phyloP scores from a whole-genome alignment of 371 early-diverging fungal genomes.

The Dinochytrium kinnereticum region DNA sequence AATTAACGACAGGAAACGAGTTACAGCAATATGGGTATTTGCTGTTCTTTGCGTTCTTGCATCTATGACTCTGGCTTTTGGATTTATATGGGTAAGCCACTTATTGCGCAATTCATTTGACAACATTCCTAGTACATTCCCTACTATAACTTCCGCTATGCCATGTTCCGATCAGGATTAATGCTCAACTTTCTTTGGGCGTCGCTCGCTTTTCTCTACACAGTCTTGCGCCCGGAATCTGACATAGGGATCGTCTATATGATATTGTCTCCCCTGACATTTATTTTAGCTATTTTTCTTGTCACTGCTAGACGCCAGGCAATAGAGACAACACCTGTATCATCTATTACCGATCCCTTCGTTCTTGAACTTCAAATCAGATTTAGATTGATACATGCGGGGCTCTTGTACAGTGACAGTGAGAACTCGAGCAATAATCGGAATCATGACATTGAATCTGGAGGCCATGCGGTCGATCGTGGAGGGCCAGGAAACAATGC shows the following conservation, averaged over 20 bases:
- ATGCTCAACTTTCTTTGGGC: conserved; percentile 40
- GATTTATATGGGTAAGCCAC: conserved; percentile 26
- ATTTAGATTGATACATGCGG: conserved; percentile 28
- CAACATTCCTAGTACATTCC: conserved; percentile 27
- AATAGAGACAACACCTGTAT: conserved; percentile 22
- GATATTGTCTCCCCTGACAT: conserved; percentile 24
- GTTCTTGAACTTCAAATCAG: conserved; percentile 44
- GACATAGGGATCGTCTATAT: conserved; percentile 49
- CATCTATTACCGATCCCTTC: conserved; percentile 24
- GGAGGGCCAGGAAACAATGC: background rate
- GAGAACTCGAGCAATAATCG: conserved; percentile 14
- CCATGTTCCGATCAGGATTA: conserved; percentile 10
- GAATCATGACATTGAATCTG: background rate
- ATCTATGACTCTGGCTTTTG: conserved; percentile 31
- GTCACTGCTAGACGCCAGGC: conserved; percentile 14
- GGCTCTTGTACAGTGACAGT: conserved; percentile 33
- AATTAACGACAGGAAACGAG: background rate
- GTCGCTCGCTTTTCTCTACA: conserved; percentile 38
- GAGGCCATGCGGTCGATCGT: conserved; percentile 1
- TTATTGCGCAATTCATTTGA: background rate
- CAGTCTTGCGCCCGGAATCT: conserved; percentile 31
- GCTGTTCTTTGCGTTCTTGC: conserved; percentile 31
- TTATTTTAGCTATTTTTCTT: conserved; percentile 23
- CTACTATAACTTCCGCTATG: conserved; percentile 1
- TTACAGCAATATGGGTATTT: conserved; percentile 25